These are phyloP conservation scores for Thermothelomyces thermophilus DNA, from an alignment of 2,329 filamentous ascomycete species.

Conservation along the genomic window DNA sequence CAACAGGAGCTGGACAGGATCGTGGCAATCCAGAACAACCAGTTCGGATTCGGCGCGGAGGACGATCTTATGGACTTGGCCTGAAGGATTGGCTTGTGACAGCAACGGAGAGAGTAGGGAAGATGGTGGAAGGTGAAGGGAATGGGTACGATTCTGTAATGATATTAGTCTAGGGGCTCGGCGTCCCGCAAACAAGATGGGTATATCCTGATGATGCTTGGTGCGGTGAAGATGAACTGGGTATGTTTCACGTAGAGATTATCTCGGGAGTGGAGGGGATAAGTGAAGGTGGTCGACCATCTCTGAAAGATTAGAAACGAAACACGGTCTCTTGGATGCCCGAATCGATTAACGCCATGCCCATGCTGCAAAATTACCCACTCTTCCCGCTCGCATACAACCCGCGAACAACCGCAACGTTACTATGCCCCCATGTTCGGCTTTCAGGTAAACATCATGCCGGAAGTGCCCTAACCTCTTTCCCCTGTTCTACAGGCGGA, in stretches of 20 bases:
- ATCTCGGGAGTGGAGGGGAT: not conserved
- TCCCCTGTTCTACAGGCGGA: constrained; percentile 38
- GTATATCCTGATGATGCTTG: not conserved
- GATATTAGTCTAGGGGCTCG: constrained; percentile 8
- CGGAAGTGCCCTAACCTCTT: constrained; percentile 37
- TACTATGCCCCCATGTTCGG: not conserved
- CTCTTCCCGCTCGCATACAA: constrained; percentile 12
- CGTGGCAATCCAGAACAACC: constrained; percentile 78
- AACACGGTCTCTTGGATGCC: constrained; percentile 7
- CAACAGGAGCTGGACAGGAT: constrained; percentile 84
- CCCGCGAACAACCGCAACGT: constrained; percentile 1
- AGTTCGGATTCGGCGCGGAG: constrained; percentile 67
- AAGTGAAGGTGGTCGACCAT: not conserved
- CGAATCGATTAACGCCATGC: constrained; percentile 19
- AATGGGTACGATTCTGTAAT: constrained; percentile 5
- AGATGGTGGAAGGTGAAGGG: not conserved
- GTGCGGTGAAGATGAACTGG: not conserved
- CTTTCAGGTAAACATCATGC: constrained; percentile 11
- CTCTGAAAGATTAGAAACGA: not conserved
- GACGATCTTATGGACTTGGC: constrained; percentile 49
- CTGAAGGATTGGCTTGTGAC: constrained; percentile 22
- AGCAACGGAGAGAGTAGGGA: not conserved
- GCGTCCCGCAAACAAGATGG: constrained; percentile 5
- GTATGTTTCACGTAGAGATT: too few relatives aligned
- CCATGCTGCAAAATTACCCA: constrained; percentile 19